Base-by-base conservation (phyloP, 2,329 filamentous ascomycete species). In the Samsoniella hepiali region DNA sequence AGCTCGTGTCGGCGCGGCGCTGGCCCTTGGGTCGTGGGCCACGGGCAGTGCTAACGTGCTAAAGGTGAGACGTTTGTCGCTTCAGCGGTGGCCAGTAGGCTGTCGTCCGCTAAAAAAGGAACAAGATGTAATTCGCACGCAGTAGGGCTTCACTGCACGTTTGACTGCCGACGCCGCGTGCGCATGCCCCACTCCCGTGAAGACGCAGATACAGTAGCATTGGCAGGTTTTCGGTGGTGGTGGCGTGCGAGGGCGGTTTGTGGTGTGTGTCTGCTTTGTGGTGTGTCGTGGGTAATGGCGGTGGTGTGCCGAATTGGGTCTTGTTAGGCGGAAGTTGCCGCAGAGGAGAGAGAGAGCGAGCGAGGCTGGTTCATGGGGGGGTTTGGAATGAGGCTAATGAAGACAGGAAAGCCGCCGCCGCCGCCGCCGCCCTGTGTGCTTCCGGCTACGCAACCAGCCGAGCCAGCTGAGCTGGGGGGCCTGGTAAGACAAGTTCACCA, bases 181-280 rank as follows among this genome's bases (percentile, higher is more conserved):
- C 51, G 22, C 22, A 22, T 55, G 40, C 51, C 22, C 51, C 51
- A 55, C 51, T n/a, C 13, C 13, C 15, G 22, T 55, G 9, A 40
- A 40, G 51, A 55, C 36, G 29, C n/a, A 40, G 51, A 55, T 55
- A 40, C 34, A n/a, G 51, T 55, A 29, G 51, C 51, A 55, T 55
- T 55, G 36, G 34, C 8, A 22, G 22, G 22, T 22, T 22, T 22
- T 22, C 22, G 22, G 22, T 22, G 22, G 22, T 22, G 22, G 22
- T 22, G 22, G 22, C 22, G 22, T 22, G 22, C 22, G 22, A 22
- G 22, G 22, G 32, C 13, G 50, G 32, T 44, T 22, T 53, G 50
- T 53, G 40, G 29, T 50, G 47, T 55, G 22, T 22, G 22, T 22
- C 22, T 22, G 22, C 22, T 22, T 22, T 22, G 22, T 22, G 22